Evolutionary conservation across 257 asterid genomes (phyloP).

Genomic region (Rubia yunnanensis): DNA sequence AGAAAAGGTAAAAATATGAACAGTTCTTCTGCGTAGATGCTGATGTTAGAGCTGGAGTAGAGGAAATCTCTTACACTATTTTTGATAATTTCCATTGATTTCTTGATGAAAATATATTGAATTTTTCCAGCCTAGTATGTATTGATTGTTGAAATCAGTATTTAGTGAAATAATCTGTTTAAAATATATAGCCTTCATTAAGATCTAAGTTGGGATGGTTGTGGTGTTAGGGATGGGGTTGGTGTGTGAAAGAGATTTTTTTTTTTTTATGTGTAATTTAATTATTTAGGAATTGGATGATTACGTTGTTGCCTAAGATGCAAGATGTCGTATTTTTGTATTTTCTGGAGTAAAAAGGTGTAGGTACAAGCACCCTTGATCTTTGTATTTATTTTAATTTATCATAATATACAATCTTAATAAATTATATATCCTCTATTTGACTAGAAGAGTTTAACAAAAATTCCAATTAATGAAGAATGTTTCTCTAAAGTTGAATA

Average conservation of each 20-base stretch:
- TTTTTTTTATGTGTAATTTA: too few species aligned
- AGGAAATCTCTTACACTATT: not conserved
- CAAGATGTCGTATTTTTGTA: not conserved
- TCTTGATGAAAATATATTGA: not conserved
- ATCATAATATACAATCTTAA: too few species aligned
- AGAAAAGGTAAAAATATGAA: conserved; percentile 1
- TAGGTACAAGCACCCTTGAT: not conserved
- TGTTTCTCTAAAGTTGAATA: too few species aligned
- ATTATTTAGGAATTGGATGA: not conserved
- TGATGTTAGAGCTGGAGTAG: conserved; percentile 1
- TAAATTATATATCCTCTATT: too few species aligned
- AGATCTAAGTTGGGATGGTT: too few species aligned
- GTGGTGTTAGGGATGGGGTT: too few species aligned
- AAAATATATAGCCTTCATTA: conserved; percentile 4
- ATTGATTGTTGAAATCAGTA: not conserved
- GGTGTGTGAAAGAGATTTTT: too few species aligned
- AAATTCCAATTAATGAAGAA: too few species aligned
- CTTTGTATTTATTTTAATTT: not conserved
- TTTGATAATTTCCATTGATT: not conserved
- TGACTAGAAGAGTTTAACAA: too few species aligned
- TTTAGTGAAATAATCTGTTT: too few species aligned
- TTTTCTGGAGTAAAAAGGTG: not conserved
- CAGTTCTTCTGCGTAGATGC: not conserved
- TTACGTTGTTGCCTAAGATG: not conserved
- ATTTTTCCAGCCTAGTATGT: too few species aligned